Evolutionary conservation across 2,329 filamentous ascomycete genomes (phyloP).

Genomic region (Chaetomium sp.): DNA sequence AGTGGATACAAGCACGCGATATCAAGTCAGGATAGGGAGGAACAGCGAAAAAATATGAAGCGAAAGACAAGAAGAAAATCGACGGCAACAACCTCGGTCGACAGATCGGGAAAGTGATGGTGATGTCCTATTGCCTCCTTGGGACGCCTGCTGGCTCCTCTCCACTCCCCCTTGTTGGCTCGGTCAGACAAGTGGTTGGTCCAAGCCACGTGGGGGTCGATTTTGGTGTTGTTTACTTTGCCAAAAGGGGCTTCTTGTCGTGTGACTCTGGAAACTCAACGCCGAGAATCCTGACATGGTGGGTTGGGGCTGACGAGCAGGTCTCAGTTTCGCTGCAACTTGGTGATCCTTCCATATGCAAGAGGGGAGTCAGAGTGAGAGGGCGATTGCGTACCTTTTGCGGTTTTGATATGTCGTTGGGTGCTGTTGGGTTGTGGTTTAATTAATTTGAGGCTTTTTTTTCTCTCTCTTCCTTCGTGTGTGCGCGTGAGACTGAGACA

Average conservation of each 20-base stretch:
- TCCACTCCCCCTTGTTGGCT: neutral
- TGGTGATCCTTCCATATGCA: no score
- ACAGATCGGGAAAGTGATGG: constrained; percentile 18
- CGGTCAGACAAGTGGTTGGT: neutral
- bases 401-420: no score
- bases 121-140: constrained; percentile 9
- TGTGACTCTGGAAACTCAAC: neutral
- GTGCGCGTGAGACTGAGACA: no score
- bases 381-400: no score
- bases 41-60: neutral
- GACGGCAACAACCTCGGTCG: constrained; percentile 11
- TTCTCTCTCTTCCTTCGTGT: no score
- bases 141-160: neutral
- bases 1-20: no score
- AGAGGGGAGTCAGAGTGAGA: no score
- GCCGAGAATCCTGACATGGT: neutral
- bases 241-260: constrained; percentile 12
- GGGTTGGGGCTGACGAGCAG: neutral
- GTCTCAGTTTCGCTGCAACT: neutral
- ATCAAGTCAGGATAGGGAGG: neutral
- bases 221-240: constrained; percentile 2
- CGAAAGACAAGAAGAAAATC: neutral
- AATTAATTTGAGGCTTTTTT: no score
- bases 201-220: constrained; percentile 3
- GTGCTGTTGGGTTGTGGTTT: no score